A percentile compares a stretch with the other conserved stretches of the same genome.
Evolutionary conservation across 2,329 filamentous ascomycete species (phyloP).

Genomic region (Monosporascus sp.): DNA sequence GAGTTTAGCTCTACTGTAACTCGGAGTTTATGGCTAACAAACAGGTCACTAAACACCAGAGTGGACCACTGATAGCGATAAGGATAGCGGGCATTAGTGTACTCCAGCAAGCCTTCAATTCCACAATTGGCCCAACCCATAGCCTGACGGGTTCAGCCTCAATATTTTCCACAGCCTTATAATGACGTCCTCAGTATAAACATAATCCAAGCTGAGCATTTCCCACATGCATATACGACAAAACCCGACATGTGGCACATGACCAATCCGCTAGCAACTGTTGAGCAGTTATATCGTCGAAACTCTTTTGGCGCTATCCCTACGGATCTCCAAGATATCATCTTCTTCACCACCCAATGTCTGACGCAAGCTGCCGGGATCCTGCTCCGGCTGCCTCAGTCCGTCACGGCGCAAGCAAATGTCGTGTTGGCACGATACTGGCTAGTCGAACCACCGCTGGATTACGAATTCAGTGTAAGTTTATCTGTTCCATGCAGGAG

Average conservation of each 20-base stretch:
- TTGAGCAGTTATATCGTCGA: conserved; percentile 60
- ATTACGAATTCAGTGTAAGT: conserved; percentile 51
- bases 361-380: conserved; percentile 75
- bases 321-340: conserved; percentile 61
- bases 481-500: background rate
- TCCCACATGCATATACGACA: background rate
- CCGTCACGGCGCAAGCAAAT: conserved; percentile 78
- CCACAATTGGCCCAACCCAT: background rate
- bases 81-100: no score
- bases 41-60: no score
- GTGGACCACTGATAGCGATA: no score
- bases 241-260: conserved; percentile 50
- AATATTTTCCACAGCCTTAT: background rate
- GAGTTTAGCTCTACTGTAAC: no score
- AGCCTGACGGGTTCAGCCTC: background rate
- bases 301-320: conserved; percentile 55
- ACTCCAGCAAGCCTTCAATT: no score
- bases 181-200: background rate
- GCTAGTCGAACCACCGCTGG: conserved; percentile 53
- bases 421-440: conserved; percentile 79
- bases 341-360: conserved; percentile 66
- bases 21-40: no score
- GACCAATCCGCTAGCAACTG: conserved; percentile 65
- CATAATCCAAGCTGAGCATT: no score
- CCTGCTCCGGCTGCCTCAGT: conserved; percentile 77